Conservation (phyloP, 805 yeast species). For the Wickerhamomyces silvicola region DNA sequence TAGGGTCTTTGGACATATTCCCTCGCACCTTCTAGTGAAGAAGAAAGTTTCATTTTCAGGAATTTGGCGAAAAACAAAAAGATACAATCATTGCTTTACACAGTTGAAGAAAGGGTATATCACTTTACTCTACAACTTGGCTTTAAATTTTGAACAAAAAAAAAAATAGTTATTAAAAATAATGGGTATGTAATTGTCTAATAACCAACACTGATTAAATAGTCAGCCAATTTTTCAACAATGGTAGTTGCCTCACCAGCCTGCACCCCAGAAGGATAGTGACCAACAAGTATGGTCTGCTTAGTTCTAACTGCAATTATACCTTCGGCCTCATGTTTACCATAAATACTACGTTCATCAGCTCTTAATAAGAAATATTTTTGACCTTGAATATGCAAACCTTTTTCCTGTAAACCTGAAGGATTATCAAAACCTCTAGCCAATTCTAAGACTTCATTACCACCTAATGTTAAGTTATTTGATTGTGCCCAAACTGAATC, state of each 20-base stretch:
- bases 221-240: slow-evolving; percentile 94
- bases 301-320: slow-evolving; percentile 86
- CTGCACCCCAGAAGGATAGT: slow-evolving; percentile 84
- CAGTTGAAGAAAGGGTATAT: too few species aligned
- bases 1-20: too few species aligned
- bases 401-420: slow-evolving; percentile 70
- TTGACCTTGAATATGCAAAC: slow-evolving; percentile 77
- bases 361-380: slow-evolving; percentile 87
- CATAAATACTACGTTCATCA: slow-evolving; percentile 90
- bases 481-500: slow-evolving; percentile 92
- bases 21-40: too few species aligned
- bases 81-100: too few species aligned
- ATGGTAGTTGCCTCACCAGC: slow-evolving; percentile 94
- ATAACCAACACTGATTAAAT: slow-evolving; percentile 81
- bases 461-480: slow-evolving; percentile 54
- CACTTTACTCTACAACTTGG: too few species aligned
- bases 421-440: slow-evolving; percentile 81
- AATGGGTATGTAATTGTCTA: slow-evolving; percentile 27
- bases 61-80: too few species aligned
- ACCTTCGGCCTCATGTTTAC: slow-evolving; percentile 86
- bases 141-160: too few species aligned
- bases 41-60: too few species aligned
- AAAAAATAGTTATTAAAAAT: background rate
- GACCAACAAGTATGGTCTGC: slow-evolving; percentile 90
- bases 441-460: slow-evolving; percentile 65